A percentile compares a stretch with the other conserved stretches of the same genome.
Conservation (phyloP, 1,284 basidiomycete genomes). For the Irpex lacteus region DNA sequence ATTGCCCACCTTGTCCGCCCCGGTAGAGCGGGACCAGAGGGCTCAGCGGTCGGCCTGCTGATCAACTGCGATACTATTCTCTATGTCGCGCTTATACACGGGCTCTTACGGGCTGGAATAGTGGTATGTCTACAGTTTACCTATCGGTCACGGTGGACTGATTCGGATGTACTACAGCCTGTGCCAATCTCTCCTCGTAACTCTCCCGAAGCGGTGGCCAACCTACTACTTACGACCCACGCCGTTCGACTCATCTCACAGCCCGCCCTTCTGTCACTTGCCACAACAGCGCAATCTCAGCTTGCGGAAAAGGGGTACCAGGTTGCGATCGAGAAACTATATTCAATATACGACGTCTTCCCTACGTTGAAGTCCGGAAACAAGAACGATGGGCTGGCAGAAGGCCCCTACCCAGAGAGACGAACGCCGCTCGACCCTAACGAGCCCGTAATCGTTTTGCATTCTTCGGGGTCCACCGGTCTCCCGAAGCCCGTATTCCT, state of each 20-base stretch:
- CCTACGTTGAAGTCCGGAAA: slow-evolving; percentile 6
- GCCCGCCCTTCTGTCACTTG: slow-evolving; percentile 5
- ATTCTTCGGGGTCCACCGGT: slow-evolving; percentile 17
- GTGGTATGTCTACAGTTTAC: slow-evolving; percentile 15
- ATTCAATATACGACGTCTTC: slow-evolving; percentile 11
- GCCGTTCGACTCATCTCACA: slow-evolving; percentile 15
- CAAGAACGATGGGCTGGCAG: not conserved
- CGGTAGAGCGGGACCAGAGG: slow-evolving; percentile 4
- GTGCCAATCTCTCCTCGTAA: slow-evolving; percentile 15
- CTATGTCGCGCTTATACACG: slow-evolving; percentile 29
- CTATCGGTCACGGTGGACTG: not conserved
- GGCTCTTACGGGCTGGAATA: slow-evolving; percentile 29
- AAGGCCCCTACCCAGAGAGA: slow-evolving; percentile 6
- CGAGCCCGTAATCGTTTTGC: slow-evolving; percentile 8
- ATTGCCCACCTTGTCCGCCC: slow-evolving; percentile 9
- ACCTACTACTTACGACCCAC: slow-evolving; percentile 13
- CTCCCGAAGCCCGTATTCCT: slow-evolving; percentile 20
- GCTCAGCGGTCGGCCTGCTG: slow-evolving; percentile 29
- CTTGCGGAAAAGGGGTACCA: slow-evolving; percentile 4
- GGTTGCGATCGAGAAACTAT: slow-evolving; percentile 10
- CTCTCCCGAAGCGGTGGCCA: slow-evolving; percentile 14
- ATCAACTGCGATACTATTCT: slow-evolving; percentile 30
- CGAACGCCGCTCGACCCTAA: not conserved
- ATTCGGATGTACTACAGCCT: slow-evolving; percentile 21
- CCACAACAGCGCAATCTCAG: not conserved